phyloP scores from a whole-genome alignment of 805 yeast species.

The Kodamaea lidongshanica region DNA sequence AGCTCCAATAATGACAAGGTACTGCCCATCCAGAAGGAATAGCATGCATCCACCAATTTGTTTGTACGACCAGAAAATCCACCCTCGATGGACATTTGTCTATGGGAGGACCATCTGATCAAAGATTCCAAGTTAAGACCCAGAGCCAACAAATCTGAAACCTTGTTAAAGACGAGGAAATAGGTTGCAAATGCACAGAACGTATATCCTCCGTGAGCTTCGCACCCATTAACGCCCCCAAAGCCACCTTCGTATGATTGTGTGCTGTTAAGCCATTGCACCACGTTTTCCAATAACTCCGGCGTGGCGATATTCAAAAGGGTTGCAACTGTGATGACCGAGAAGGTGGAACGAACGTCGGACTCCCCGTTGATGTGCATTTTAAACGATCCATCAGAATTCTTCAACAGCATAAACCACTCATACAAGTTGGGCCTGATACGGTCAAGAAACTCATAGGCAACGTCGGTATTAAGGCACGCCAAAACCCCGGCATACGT shows the following conservation, averaged over 20 bases:
- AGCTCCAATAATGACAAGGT: constrained; percentile 59
- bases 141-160: constrained; percentile 13
- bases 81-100: constrained; percentile 73
- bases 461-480: constrained; percentile 44
- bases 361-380: constrained; percentile 77
- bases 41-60: constrained; percentile 93
- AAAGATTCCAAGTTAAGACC: constrained; percentile 41
- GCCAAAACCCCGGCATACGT: constrained; percentile 72
- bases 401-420: constrained; percentile 66
- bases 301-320: constrained; percentile 58
- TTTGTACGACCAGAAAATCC: constrained; percentile 89
- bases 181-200: constrained; percentile 74
- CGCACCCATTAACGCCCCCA: constrained; percentile 70
- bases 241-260: constrained; percentile 97
- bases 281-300: constrained; percentile 48
- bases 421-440: constrained; percentile 38
- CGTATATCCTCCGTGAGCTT: constrained; percentile 97
- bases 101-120: constrained; percentile 58
- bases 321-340: constrained; percentile 71
- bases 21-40: constrained; percentile 94
- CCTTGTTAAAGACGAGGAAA: constrained; percentile 38
- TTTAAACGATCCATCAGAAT: constrained; percentile 65
- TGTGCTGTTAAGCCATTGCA: constrained; percentile 58
- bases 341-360: constrained; percentile 82
- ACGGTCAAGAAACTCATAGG: constrained; percentile 23